Conservation (phyloP, 2,329 filamentous ascomycete genomes). For the Aspergillus uvarum region DNA sequence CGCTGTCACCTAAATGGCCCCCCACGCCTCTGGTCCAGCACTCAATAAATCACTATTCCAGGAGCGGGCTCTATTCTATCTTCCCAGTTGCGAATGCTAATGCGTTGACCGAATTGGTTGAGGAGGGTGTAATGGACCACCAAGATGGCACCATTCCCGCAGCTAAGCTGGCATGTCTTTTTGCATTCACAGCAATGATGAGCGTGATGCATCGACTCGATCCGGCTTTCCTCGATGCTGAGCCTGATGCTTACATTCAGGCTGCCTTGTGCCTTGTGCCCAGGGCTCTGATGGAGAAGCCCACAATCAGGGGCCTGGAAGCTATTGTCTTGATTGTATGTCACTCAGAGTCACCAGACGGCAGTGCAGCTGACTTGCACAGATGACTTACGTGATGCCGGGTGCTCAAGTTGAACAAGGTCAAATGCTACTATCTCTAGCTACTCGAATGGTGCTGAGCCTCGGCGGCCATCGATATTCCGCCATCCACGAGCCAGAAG, state of each 20-base stretch:
- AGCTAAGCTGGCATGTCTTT: conserved; percentile 20
- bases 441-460: conserved; percentile 23
- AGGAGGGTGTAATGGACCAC: conserved; percentile 14
- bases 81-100: conserved; percentile 24
- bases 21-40: conserved; percentile 13
- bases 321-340: conserved; percentile 23
- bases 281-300: conserved; percentile 21
- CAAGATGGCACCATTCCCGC: conserved; percentile 12
- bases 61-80: conserved; percentile 24
- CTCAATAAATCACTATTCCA: conserved; percentile 22
- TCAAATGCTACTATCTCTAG: conserved; percentile 22
- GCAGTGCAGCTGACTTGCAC: background rate
- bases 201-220: conserved; percentile 26
- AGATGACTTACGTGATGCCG: conserved; percentile 23
- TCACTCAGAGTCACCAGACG: background rate
- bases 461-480: conserved; percentile 19
- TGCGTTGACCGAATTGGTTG: conserved; percentile 11
- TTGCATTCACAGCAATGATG: conserved; percentile 26
- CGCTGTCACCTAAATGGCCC: conserved; percentile 20
- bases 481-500: conserved; percentile 3
- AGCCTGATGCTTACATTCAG: conserved; percentile 25
- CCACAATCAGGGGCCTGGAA: conserved; percentile 21
- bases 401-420: conserved; percentile 23
- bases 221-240: conserved; percentile 18
- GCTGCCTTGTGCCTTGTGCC: conserved; percentile 23